Conservation (phyloP, 2,329 filamentous ascomycete genomes). For the Microdochium trichocladiopsis region DNA sequence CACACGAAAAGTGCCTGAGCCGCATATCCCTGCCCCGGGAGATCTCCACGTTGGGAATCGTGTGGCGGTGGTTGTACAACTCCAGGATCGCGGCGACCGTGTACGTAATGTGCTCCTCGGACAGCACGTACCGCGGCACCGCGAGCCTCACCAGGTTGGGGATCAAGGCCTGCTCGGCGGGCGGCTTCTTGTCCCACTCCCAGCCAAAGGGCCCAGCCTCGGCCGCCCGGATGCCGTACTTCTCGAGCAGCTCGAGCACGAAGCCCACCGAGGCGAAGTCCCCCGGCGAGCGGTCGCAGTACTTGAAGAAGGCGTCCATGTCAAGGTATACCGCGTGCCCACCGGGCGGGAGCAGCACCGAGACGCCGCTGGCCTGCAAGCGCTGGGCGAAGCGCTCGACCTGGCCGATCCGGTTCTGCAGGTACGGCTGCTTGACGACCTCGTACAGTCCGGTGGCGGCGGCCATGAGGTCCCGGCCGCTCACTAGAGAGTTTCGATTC, state of each 20-base stretch:
- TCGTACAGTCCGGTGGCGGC: conserved; percentile 9
- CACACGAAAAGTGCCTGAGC: conserved; percentile 10
- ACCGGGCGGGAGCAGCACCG: conserved; percentile 8
- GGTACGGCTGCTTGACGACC: conserved; percentile 8
- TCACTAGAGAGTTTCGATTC: conserved; percentile 6
- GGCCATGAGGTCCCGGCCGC: conserved; percentile 11
- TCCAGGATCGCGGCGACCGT: conserved; percentile 9
- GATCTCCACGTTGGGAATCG: conserved; percentile 10
- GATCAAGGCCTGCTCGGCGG: conserved; percentile 5
- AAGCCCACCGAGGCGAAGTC: conserved; percentile 11
- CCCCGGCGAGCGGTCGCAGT: conserved; percentile 7
- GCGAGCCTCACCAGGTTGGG: conserved; percentile 12
- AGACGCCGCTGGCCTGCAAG: conserved; percentile 4
- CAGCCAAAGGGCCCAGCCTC: conserved; percentile 10
- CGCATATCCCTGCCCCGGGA: conserved; percentile 10
- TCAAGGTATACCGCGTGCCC: conserved; percentile 13
- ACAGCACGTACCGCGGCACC: conserved; percentile 10
- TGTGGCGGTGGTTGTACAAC: conserved; percentile 7
- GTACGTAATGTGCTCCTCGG: conserved; percentile 11
- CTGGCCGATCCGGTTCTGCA: conserved; percentile 7
- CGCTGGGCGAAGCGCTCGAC: conserved; percentile 8
- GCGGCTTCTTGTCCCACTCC: conserved; percentile 12
- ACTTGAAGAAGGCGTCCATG: conserved; percentile 12
- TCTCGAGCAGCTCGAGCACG: conserved; percentile 9
- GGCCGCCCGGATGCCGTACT: conserved; percentile 9